Evolutionary conservation across 768 basidiomycete genomes (phyloP), one percentile per base, ranked within the genome.

Genomic region (Mycena olivaceomarginata): DNA sequence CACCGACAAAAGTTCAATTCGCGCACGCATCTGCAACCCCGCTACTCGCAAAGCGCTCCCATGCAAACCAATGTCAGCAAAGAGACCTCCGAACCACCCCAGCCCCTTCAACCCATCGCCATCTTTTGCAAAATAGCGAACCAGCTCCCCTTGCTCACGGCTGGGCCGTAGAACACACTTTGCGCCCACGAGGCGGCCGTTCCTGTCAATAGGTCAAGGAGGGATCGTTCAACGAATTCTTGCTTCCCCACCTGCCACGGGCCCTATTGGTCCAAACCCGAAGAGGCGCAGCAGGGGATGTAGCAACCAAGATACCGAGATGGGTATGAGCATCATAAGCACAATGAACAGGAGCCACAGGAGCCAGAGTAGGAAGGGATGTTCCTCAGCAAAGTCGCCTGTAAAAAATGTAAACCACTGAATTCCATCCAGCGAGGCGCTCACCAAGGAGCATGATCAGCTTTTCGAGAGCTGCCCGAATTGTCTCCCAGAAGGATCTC

Each of bases 331-430:
- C 45, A 85, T 10, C 13, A 82, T 43, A 6, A 48, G 80, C 9
- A 80, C 67, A 66, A 84, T 68, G 25, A 87, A 62, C 22, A 88
- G 25, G 13, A 69, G n/a, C 62, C 8, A 74, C 72, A 16, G n/a
- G n/a, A n/a, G n/a, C n/a, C n/a, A n/a, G n/a, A 84, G 59, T 0
- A 88, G 76, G 25, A 66, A 64, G 11, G 88, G 87, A 68, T 88
- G 87, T 39, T 85, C 82, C 69, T 88, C 87, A 4, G 77, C 80
- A 11, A 89, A 67, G 48, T 88, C 85, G 18, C 86, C 87, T 88
- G 20, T 5, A 8, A 7, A 12, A 22, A 6, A 39, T 65, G n/a
- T n/a, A 78, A 31, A 37, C 5, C 9, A 67, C 11, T 40, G 37
- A 48, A 16, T 4, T 13, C 8, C n/a, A 25, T 39, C n/a, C 45